These are phyloP conservation scores for Funneliformis mosseae DNA, from an alignment of 192 early-diverging fungal genomes.

Conservation along the genomic window DNA sequence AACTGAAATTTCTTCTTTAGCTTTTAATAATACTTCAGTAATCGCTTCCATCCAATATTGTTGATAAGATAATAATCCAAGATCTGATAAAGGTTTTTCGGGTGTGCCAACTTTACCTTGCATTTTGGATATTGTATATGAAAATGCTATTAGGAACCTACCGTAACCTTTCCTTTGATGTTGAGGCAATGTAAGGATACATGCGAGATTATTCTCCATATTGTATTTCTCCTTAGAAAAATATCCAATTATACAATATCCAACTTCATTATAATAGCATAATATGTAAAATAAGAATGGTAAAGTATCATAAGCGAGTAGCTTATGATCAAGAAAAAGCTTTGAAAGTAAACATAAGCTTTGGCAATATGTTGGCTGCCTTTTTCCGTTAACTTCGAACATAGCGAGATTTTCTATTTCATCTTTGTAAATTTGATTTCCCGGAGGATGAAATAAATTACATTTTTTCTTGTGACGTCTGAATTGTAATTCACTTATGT, in stretches of 20 bases:
- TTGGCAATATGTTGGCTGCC: conserved; percentile 90
- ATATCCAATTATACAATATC: conserved; percentile 92
- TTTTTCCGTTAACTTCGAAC: conserved; percentile 95
- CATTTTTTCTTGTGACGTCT: conserved; percentile 85
- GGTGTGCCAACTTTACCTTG: conserved; percentile 95
- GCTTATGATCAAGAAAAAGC: conserved; percentile 98
- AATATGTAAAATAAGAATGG: conserved; percentile 97
- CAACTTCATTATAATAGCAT: conserved; percentile 80
- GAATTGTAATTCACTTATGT: conserved; percentile 70
- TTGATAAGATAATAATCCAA: conserved; percentile 92
- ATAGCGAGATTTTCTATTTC: conserved; percentile 71
- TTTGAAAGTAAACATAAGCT: conserved; percentile 96
- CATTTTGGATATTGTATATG: conserved; percentile 91
- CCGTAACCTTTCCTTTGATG: conserved; percentile 96
- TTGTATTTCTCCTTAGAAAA: conserved; percentile 98
- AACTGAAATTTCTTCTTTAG: conserved; percentile 76
- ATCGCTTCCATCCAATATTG: conserved; percentile 94
- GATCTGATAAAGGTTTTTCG: conserved; percentile 96
- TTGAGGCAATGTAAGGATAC: conserved; percentile 96
- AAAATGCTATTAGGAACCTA: conserved; percentile 89
- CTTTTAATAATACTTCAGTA: conserved; percentile 61
- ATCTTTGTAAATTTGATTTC: conserved; percentile 97
- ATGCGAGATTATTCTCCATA: conserved; percentile 95
- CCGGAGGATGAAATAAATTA: conserved; percentile 88
- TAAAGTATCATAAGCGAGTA: conserved; percentile 96